These are phyloP conservation scores for Boletus fagicola DNA, from an alignment of 768 basidiomycete genomes.

Conservation along the genomic window DNA sequence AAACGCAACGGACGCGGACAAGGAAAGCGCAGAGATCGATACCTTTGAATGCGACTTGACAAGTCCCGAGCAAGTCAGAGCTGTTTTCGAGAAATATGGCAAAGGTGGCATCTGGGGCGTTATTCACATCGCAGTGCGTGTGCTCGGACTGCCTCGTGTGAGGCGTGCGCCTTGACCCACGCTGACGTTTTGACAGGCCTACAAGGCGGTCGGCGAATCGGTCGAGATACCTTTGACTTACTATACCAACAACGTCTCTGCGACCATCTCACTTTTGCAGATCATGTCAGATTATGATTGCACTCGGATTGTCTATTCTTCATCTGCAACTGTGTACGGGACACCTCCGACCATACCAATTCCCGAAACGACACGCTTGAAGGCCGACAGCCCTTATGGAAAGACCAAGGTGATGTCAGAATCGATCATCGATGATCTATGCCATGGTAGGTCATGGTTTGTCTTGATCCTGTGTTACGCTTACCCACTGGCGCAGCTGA, in stretches of 20 bases:
- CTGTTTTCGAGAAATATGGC: constrained; percentile 80
- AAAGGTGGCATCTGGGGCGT: constrained; percentile 96
- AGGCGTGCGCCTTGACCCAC: background rate
- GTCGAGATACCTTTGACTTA: constrained; percentile 90
- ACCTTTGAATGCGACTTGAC: constrained; percentile 72
- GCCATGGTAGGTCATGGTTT: constrained; percentile 53
- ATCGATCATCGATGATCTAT: constrained; percentile 84
- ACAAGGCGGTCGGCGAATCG: constrained; percentile 98
- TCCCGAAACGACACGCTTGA: constrained; percentile 82
- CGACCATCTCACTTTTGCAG: constrained; percentile 83
- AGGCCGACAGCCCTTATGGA: constrained; percentile 92
- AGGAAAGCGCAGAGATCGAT: constrained; percentile 72
- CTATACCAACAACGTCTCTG: constrained; percentile 91
- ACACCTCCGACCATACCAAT: constrained; percentile 91
- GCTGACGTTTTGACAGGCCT: constrained; percentile 54
- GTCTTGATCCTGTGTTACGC: background rate
- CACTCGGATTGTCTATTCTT: constrained; percentile 91
- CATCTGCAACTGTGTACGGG: constrained; percentile 97
- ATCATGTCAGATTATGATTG: constrained; percentile 84
- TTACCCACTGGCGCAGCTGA: constrained; percentile 50
- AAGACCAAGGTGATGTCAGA: constrained; percentile 97
- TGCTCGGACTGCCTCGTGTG: constrained; percentile 16
- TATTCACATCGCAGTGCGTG: constrained; percentile 89
- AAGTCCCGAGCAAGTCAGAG: constrained; percentile 62
- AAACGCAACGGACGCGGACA: constrained; percentile 64